Conservation (phyloP, 306 rosid genomes). For the Acmispon strigosus region DNA sequence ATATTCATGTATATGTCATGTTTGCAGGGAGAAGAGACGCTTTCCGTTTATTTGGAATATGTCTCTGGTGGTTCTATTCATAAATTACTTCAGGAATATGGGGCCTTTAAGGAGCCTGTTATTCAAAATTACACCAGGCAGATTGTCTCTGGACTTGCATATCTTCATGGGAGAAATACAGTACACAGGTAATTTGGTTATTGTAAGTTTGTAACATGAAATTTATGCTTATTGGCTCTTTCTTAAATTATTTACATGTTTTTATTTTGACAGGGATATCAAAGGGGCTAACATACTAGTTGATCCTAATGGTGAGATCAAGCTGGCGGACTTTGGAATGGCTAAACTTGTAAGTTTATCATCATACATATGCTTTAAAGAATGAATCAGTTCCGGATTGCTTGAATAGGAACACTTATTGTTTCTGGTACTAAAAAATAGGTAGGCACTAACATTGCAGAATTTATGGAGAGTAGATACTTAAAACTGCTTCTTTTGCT, state of each 20-base stretch:
- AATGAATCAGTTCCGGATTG: constrained; percentile 11
- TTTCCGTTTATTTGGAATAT: constrained; percentile 87
- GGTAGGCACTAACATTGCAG: not conserved
- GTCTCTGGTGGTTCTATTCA: constrained; percentile 97
- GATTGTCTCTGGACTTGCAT: constrained; percentile 90
- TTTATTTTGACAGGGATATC: constrained; percentile 70
- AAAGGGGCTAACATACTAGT: constrained; percentile 98
- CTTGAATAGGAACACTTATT: not conserved
- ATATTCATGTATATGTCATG: not conserved
- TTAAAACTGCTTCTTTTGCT: constrained; percentile 11
- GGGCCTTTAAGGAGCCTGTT: constrained; percentile 84
- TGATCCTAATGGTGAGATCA: constrained; percentile 91
- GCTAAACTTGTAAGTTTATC: constrained; percentile 70
- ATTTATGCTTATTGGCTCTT: not conserved
- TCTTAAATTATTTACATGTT: not conserved
- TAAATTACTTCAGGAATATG: constrained; percentile 90
- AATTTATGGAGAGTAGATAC: constrained; percentile 6
- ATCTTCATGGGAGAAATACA: constrained; percentile 89
- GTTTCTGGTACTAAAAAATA: not conserved
- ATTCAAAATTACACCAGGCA: constrained; percentile 91
- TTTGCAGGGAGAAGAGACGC: constrained; percentile 80
- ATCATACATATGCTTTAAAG: constrained; percentile 8
- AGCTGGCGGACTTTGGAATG: constrained; percentile 99
- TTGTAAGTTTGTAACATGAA: not conserved
- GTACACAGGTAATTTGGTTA: constrained; percentile 66